Conservation (phyloP, 176 grass and related monocot species). For the Musa beccarii region DNA sequence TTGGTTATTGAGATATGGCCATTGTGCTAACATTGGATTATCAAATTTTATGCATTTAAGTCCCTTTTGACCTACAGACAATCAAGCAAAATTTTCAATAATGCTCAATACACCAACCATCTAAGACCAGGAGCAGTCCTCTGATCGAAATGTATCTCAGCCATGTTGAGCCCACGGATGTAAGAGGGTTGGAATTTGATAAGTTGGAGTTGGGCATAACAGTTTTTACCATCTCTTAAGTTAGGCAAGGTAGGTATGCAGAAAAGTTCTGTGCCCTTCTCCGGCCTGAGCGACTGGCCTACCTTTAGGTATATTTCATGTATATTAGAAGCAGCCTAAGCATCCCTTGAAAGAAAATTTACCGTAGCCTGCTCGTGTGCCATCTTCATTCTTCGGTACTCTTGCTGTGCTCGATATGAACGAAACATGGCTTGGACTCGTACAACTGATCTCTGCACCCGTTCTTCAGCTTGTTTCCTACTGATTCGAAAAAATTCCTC, state of each 20-base stretch:
- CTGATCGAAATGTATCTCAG: background rate
- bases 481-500: slow-evolving; percentile 76
- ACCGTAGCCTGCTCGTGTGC: slow-evolving; percentile 76
- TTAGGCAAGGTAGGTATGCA: background rate
- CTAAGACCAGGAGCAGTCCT: background rate
- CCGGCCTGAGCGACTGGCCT: too few relatives aligned
- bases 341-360: background rate
- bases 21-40: background rate
- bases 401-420: slow-evolving; percentile 84
- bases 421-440: slow-evolving; percentile 83
- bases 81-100: background rate
- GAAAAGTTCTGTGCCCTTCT: too few relatives aligned
- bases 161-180: background rate
- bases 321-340: background rate
- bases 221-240: background rate
- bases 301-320: background rate
- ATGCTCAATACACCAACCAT: background rate
- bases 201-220: background rate
- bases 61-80: too few relatives aligned
- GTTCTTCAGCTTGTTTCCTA: slow-evolving; percentile 77
- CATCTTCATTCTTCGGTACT: slow-evolving; percentile 86
- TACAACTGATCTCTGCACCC: slow-evolving; percentile 68
- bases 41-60: background rate
- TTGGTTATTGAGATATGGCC: background rate
- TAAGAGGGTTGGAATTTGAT: background rate